Evolutionary conservation across 2,329 filamentous ascomycete species (phyloP), one percentile per base, ranked within the genome.

Genomic region (Diaporthe sp.): DNA sequence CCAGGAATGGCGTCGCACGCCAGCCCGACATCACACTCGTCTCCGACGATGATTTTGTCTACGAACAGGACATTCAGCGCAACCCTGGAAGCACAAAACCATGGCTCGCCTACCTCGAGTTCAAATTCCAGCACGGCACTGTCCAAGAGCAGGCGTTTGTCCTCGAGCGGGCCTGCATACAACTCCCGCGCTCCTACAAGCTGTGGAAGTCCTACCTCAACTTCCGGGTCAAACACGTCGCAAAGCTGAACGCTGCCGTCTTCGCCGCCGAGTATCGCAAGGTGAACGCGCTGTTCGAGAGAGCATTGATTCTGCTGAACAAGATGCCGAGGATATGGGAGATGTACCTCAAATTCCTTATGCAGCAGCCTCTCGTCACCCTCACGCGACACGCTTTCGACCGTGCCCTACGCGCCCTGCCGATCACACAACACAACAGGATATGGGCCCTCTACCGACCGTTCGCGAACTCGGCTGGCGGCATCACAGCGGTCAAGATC

Each of bases 321-420:
- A 99, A 99, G 86, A 99, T 99, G 97, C 97, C 97, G 33, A 91
- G 92, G 78, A 97, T 99, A 82, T 99, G 97, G 97, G 96, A 98
- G 83, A 95, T 98, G 92, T 99, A 76, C 82, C 91, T 99, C 76
- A 90, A 90, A 66, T 98, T 99, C 81, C 88, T 99, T 74, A 91
- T 96, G 82, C 92, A 94, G 80, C 97, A 99, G 83, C 97, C 97
- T n/a, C 87, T 97, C 71, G 92, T 99, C 76, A 98, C 96, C 10
- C 89, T 92, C 74, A 97, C 95, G 35, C 92, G 97, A 75, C 92
- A 92, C 77, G 95, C 95, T 0, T 99, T 99, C 85, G 96, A 99
- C 84, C 92, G 95, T 75, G 96, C 97, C 17, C 89, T 99, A 60
- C 92, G 96, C 77, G 96, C 97, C 8, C 88, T 99, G 54, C 97